phyloP scores from a whole-genome alignment of 305 asterid species.

The Euphrasia arctica region DNA sequence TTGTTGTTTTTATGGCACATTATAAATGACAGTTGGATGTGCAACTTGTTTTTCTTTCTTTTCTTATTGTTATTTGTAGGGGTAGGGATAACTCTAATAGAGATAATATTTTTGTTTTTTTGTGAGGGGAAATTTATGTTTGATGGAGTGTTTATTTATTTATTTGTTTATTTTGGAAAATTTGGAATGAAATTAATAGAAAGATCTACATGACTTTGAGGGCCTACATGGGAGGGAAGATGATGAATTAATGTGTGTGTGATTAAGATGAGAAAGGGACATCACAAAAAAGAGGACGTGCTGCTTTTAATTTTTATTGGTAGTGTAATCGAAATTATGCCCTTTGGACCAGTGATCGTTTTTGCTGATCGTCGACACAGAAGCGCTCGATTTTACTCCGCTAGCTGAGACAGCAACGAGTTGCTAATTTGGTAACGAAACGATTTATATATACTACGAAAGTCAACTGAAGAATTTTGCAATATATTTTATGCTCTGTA shows the following conservation, averaged over 20 bases:
- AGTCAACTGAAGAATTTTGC: too few relatives aligned
- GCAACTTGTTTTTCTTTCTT: slow-evolving; percentile 19
- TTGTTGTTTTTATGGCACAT: slow-evolving; percentile 8
- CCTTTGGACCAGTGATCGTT: neutral
- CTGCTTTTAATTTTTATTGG: slow-evolving; percentile 32
- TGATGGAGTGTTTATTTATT: too few relatives aligned
- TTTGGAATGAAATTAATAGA: slow-evolving; percentile 34
- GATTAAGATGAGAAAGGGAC: slow-evolving; percentile 68
- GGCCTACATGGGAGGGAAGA: slow-evolving; percentile 48
- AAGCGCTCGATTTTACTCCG: too few relatives aligned
- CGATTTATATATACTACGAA: too few relatives aligned
- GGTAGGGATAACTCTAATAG: slow-evolving; percentile 7
- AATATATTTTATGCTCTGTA: too few relatives aligned
- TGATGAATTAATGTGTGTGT: slow-evolving; percentile 44
- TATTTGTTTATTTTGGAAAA: neutral
- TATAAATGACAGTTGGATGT: slow-evolving; percentile 19
- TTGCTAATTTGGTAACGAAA: too few relatives aligned
- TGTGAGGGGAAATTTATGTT: neutral
- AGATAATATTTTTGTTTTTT: too few relatives aligned
- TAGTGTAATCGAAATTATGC: slow-evolving; percentile 8
- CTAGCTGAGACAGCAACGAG: too few relatives aligned
- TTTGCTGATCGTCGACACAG: too few relatives aligned
- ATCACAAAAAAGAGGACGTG: slow-evolving; percentile 47
- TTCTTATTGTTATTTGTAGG: neutral
- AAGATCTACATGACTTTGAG: slow-evolving; percentile 56